A percentile compares a stretch with the other conserved stretches of the same genome.
phyloP scores from a whole-genome alignment of 306 rosid genomes.

The Oemleria cerasiformis region DNA sequence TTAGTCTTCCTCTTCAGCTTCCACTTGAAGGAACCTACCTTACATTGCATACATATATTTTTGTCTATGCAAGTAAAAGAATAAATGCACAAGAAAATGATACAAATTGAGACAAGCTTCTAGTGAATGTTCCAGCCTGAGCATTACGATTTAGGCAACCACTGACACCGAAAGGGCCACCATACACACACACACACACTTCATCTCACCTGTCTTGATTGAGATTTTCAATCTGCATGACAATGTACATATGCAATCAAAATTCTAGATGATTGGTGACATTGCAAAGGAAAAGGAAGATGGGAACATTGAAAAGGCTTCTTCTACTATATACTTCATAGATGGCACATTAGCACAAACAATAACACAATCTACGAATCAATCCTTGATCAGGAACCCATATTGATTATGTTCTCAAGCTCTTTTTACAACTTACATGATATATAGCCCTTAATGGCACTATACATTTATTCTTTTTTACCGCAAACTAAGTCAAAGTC shows the following conservation, averaged over 20 bases:
- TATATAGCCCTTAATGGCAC: too few relatives aligned
- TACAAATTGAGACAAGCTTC: too few relatives aligned
- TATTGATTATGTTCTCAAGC: too few relatives aligned
- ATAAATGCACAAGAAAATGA: too few relatives aligned
- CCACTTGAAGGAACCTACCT: slow-evolving; percentile 4
- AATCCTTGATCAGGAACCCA: too few relatives aligned
- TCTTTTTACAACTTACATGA: too few relatives aligned
- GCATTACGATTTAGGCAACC: too few relatives aligned
- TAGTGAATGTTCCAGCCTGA: too few relatives aligned
- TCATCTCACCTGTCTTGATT: not conserved
- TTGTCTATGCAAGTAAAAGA: not conserved
- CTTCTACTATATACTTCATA: not conserved
- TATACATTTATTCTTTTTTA: not conserved
- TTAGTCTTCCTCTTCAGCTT: slow-evolving; percentile 10
- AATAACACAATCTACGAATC: too few relatives aligned
- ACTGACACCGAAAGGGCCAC: not conserved
- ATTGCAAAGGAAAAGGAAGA: not conserved
- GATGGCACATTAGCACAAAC: not conserved
- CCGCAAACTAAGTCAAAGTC: not conserved
- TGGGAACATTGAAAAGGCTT: not conserved
- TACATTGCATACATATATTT: not conserved
- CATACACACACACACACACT: not conserved
- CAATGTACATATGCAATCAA: not conserved
- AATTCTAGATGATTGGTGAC: too few relatives aligned
- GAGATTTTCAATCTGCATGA: slow-evolving; percentile 2